Percentiles rank a stretch among this genome's conserved stretches.
Evolutionary conservation across 164 flowering plant species (phyloP).

Genomic region (Cinnamomum micranthum): DNA sequence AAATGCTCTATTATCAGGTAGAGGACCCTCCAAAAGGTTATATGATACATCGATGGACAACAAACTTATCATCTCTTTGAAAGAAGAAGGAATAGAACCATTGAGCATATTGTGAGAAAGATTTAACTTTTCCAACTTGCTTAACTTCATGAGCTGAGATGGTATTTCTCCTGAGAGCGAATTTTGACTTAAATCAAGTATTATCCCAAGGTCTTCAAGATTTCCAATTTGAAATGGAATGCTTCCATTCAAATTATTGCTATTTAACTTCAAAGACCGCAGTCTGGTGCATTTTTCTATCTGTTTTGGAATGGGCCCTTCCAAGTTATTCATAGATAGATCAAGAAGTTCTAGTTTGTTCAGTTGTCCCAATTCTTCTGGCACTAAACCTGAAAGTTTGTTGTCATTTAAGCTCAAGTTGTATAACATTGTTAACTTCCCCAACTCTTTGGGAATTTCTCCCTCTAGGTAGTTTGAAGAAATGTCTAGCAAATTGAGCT

Average conservation of each 20-base stretch:
- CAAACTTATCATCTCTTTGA: too few relatives aligned
- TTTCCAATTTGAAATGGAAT: neutral
- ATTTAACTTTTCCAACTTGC: too few relatives aligned
- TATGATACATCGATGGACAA: too few relatives aligned
- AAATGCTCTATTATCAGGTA: too few relatives aligned
- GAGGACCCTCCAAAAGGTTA: too few relatives aligned
- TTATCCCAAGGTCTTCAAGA: too few relatives aligned
- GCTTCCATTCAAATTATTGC: neutral
- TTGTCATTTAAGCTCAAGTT: neutral
- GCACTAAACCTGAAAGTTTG: neutral
- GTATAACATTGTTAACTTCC: neutral
- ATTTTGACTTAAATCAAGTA: too few relatives aligned
- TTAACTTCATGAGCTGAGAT: too few relatives aligned
- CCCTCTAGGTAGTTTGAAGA: conserved; percentile 5
- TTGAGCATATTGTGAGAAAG: too few relatives aligned
- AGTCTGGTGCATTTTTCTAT: conserved; percentile 20
- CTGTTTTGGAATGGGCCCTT: neutral
- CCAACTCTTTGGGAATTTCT: neutral
- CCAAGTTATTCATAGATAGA: neutral
- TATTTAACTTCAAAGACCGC: neutral
- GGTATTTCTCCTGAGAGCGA: too few relatives aligned
- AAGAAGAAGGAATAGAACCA: too few relatives aligned
- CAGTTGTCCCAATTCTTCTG: neutral
- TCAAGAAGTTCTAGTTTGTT: neutral
- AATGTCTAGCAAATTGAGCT: neutral